Evolutionary conservation across 2,329 filamentous ascomycete genomes (phyloP), one percentile per base, ranked within the genome.

Genomic region (Colletotrichum lini): DNA sequence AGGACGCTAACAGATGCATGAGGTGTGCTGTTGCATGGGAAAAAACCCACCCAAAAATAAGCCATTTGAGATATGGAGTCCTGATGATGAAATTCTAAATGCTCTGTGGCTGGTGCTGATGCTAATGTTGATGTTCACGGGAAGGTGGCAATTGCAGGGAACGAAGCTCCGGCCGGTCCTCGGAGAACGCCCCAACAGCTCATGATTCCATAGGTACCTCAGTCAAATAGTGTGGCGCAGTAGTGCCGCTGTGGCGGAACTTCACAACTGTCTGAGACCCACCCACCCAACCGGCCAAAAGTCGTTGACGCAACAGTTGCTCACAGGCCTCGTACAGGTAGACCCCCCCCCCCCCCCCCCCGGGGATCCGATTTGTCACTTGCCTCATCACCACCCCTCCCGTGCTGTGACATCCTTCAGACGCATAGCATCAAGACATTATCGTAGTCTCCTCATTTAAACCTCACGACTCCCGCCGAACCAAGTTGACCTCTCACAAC

Each of bases 301-400:
- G 61, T 72, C 69, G 69, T 69, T 72, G 69, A 72, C 69, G 69
- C 69, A 72, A 71, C 57, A 68, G 44, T 49, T 47, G 26, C 26
- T 44, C 67, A 57, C 53, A 38, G 57, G 23, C 49, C 57, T 45
- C 16, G 30, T 58, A 58, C 18, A 59, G 4, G 26, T 26, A 26
- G 26, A 26, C 26, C 26, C 26, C 47, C 58, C 21, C 65, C 54
- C 26, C 26, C 26, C 26, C 47, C 58, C 21, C 65, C 54, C 26
- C 61, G 38, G 60, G 23, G 64, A 21, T 62, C 68, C 58, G 65
- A 72, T 72, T 72, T 69, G 58, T 72, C 69, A 72, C 69, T 59
- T 52, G 45, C 59, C 45, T 62, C 59, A 13, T 45, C 35, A 62
- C 45, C 45, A 42, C 60, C 49, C 60, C 35, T 38, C 64, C 42